A percentile compares a stretch with the other conserved stretches of the same genome.
These are phyloP conservation scores for Paraurostyla sp. DNA, from an alignment of 73 alveolate genomes.

Conservation along the genomic window DNA sequence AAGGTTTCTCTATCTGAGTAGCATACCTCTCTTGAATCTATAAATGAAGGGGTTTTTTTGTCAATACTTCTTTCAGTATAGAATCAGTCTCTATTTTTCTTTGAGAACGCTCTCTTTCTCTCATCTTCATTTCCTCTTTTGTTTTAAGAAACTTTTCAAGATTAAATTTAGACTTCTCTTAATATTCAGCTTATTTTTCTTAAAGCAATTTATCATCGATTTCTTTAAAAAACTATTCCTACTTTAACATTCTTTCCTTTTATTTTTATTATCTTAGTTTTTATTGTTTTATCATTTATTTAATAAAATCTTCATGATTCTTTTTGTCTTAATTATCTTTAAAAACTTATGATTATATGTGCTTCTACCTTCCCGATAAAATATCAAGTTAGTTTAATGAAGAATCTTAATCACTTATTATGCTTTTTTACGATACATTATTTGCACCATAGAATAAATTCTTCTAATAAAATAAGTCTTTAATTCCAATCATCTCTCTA, in stretches of 20 bases:
- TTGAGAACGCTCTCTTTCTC: constrained; percentile 10
- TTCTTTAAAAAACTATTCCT: background rate
- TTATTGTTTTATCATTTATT: background rate
- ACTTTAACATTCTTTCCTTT: background rate
- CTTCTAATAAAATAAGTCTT: background rate
- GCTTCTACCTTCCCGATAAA: background rate
- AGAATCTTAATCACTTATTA: background rate
- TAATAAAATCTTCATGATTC: background rate
- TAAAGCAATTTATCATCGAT: no score
- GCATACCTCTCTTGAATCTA: background rate
- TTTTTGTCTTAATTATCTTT: background rate
- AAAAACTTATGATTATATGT: background rate
- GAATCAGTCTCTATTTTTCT: background rate
- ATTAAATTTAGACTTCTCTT: background rate
- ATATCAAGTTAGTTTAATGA: background rate
- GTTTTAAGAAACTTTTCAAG: background rate
- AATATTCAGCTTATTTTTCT: background rate
- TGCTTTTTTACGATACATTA: background rate
- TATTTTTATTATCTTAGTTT: background rate
- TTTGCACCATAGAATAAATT: background rate
- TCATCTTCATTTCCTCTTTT: background rate
- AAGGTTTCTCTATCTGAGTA: background rate
- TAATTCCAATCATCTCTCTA: background rate
- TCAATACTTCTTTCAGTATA: background rate
- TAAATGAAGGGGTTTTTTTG: background rate